Conservation (phyloP, 2,329 filamentous ascomycete species). For the Diaporthe destruens region DNA sequence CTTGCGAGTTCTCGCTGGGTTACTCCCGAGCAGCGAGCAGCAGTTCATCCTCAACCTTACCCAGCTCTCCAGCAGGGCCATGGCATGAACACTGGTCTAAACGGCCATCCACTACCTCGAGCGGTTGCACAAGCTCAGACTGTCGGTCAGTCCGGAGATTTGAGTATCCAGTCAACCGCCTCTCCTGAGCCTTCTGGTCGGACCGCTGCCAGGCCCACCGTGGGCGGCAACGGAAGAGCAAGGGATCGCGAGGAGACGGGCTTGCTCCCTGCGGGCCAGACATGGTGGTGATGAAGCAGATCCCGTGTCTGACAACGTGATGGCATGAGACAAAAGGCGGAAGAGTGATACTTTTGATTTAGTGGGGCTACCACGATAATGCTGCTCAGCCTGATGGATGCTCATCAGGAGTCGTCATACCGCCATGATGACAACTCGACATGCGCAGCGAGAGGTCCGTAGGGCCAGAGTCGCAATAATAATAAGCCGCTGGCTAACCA, state of each 20-base stretch:
- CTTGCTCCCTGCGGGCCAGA: slow-evolving; percentile 24
- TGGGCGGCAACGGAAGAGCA: background rate
- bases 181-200: background rate
- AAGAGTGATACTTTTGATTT: too few relatives aligned
- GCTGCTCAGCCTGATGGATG: background rate
- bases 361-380: too few relatives aligned
- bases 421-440: background rate
- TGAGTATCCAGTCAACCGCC: background rate
- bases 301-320: background rate
- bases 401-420: background rate
- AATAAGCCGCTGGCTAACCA: background rate
- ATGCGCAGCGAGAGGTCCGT: background rate
- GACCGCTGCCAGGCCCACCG: background rate
- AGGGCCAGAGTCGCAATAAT: background rate
- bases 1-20: slow-evolving; percentile 5
- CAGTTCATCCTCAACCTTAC: background rate
- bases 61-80: background rate
- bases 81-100: background rate
- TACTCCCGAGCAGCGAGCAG: background rate
- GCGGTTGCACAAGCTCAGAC: background rate
- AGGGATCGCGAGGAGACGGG: background rate
- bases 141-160: background rate
- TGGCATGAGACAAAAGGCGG: background rate
- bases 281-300: slow-evolving; percentile 23
- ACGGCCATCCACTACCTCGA: background rate